Conservation (phyloP, 139 green algal genomes). For the Chlorella sp. region DNA sequence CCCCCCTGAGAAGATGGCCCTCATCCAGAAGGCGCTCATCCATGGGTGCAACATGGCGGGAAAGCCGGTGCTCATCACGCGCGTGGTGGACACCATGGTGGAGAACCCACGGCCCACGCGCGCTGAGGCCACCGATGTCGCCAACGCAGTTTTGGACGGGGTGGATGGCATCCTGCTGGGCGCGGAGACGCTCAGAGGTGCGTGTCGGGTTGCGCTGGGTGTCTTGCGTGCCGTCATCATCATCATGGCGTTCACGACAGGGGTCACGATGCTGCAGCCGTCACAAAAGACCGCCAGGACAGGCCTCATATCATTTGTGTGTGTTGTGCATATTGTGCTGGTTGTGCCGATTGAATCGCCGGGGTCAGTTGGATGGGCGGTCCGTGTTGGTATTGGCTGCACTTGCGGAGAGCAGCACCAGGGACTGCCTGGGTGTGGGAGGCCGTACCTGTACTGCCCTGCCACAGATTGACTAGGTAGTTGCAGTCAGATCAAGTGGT, state of each 20-base stretch:
- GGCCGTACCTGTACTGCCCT: too few relatives aligned
- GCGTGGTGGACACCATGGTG: conserved; percentile 88
- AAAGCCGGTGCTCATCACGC: conserved; percentile 82
- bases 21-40: conserved; percentile 64
- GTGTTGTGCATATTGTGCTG: neutral
- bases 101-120: conserved; percentile 73
- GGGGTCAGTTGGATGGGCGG: too few relatives aligned
- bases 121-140: conserved; percentile 86
- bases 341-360: too few relatives aligned
- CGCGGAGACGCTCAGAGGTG: conserved; percentile 38
- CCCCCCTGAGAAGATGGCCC: conserved; percentile 83
- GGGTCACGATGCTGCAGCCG: too few relatives aligned
- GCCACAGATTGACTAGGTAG: too few relatives aligned
- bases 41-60: conserved; percentile 78
- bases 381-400: too few relatives aligned
- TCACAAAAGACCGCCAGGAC: neutral
- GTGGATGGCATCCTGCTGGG: conserved; percentile 87
- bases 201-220: neutral
- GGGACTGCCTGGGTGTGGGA: too few relatives aligned
- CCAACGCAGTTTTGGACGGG: conserved; percentile 87
- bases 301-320: neutral
- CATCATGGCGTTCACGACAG: too few relatives aligned
- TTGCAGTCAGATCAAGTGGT: too few relatives aligned
- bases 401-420: too few relatives aligned
- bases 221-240: neutral